A percentile compares a stretch with the other conserved stretches of the same genome.
phyloP scores from a whole-genome alignment of 768 basidiomycete genomes.

The Serpula lacrymans region DNA sequence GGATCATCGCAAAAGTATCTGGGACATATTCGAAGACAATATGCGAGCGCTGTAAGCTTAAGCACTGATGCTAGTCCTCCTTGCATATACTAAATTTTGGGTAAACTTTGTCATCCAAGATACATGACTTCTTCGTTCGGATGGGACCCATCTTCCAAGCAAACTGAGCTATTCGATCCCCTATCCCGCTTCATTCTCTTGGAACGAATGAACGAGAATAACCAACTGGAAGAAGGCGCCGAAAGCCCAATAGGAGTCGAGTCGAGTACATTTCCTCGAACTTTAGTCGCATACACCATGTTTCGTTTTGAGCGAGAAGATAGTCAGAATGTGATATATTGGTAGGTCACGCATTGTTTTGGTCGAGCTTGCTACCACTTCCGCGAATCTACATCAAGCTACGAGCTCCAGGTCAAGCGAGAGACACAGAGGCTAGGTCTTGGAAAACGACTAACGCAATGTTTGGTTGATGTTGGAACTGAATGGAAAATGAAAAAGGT shows the following conservation, averaged over 20 bases:
- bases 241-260: conserved; percentile 7
- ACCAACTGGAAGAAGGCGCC: too few species aligned
- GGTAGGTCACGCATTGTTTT: conserved; percentile 38
- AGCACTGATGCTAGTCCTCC: neutral
- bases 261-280: conserved; percentile 10
- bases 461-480: conserved; percentile 47
- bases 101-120: conserved; percentile 39
- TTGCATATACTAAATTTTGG: neutral
- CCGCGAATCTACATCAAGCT: conserved; percentile 41
- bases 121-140: conserved; percentile 59
- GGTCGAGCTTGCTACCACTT: neutral
- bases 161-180: conserved; percentile 55
- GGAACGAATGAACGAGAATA: too few species aligned
- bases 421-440: conserved; percentile 49
- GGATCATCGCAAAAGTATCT: conserved; percentile 42
- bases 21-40: conserved; percentile 51
- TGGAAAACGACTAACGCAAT: conserved; percentile 51
- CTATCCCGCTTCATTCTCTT: conserved; percentile 61
- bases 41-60: conserved; percentile 44
- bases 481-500: conserved; percentile 62
- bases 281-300: conserved; percentile 42
- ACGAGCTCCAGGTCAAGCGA: conserved; percentile 67
- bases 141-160: conserved; percentile 58
- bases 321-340: conserved; percentile 60
- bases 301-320: conserved; percentile 78